These are phyloP conservation scores for Kazachstania martiniae DNA, from an alignment of 805 yeast species.

Conservation along the genomic window DNA sequence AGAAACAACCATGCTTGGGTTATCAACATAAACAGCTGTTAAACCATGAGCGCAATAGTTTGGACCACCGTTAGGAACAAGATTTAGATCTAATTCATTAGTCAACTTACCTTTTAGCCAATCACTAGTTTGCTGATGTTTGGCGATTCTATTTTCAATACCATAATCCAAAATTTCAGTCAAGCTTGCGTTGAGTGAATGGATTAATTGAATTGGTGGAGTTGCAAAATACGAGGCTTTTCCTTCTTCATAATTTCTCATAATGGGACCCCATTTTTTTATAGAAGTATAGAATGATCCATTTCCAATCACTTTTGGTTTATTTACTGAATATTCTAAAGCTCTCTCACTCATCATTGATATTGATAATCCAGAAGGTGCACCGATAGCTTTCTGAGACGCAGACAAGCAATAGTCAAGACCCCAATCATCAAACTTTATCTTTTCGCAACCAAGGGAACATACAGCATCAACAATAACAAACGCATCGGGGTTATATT, in stretches of 20 bases:
- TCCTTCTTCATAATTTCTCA: conserved; percentile 77
- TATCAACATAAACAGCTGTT: conserved; percentile 65
- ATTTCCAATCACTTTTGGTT: conserved; percentile 14
- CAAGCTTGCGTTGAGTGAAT: conserved; percentile 69
- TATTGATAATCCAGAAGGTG: conserved; percentile 84
- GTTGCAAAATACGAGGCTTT: conserved; percentile 81
- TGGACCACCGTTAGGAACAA: conserved; percentile 37
- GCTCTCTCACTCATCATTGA: conserved; percentile 71
- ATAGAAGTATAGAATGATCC: conserved; percentile 45
- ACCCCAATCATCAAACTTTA: conserved; percentile 83
- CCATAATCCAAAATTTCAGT: conserved; percentile 52
- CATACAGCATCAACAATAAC: conserved; percentile 91
- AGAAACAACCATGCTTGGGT: conserved; percentile 55
- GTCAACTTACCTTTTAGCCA: conserved; percentile 48
- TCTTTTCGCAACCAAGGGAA: conserved; percentile 79
- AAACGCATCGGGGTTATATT: conserved; percentile 66
- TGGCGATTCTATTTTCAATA: conserved; percentile 49
- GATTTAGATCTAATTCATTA: conserved; percentile 51
- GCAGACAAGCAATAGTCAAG: conserved; percentile 83
- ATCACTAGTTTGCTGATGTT: conserved; percentile 52
- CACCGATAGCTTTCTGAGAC: conserved; percentile 92
- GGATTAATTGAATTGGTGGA: conserved; percentile 82
- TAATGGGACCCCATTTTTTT: conserved; percentile 78
- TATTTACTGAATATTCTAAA: conserved; percentile 42
- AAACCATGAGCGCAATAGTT: conserved; percentile 79